These are phyloP conservation scores for Collybiopsis confluens DNA, from an alignment of 768 basidiomycete genomes.

Conservation along the genomic window DNA sequence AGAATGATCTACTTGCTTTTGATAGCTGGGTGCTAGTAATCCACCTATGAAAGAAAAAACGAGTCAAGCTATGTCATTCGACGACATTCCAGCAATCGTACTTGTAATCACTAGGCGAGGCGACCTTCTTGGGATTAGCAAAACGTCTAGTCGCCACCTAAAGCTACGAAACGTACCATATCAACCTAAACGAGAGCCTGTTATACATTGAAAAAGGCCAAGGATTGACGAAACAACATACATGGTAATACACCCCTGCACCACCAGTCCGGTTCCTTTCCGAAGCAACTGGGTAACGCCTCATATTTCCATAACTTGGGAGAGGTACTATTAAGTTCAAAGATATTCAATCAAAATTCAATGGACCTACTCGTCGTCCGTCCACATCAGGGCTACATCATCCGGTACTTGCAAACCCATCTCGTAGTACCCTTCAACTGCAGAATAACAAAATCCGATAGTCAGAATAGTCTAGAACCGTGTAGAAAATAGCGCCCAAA, in stretches of 20 bases:
- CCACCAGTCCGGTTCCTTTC: slow-evolving; percentile 63
- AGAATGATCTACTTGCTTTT: slow-evolving; percentile 25
- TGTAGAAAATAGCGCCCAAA: background rate
- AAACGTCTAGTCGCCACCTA: background rate
- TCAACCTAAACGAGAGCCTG: slow-evolving; percentile 31
- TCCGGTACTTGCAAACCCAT: slow-evolving; percentile 59
- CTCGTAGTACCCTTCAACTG: slow-evolving; percentile 66
- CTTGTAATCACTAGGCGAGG: slow-evolving; percentile 63
- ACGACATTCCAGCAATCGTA: slow-evolving; percentile 60
- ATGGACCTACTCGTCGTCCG: slow-evolving; percentile 58
- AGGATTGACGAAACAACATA: slow-evolving; percentile 20
- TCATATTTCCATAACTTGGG: slow-evolving; percentile 70
- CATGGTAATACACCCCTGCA: slow-evolving; percentile 69
- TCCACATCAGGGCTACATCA: slow-evolving; percentile 63
- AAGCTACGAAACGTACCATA: slow-evolving; percentile 28
- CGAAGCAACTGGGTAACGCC: slow-evolving; percentile 48
- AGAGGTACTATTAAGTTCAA: background rate
- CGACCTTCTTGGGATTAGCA: slow-evolving; percentile 40
- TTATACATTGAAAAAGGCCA: background rate
- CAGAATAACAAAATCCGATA: slow-evolving; percentile 33
- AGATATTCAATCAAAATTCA: background rate
- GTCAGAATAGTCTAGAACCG: background rate
- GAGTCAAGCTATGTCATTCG: too few relatives aligned
- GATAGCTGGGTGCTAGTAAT: slow-evolving; percentile 47
- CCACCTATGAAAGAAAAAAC: background rate